phyloP scores from a whole-genome alignment of 768 basidiomycete species.

The Mycena olivaceomarginata region DNA sequence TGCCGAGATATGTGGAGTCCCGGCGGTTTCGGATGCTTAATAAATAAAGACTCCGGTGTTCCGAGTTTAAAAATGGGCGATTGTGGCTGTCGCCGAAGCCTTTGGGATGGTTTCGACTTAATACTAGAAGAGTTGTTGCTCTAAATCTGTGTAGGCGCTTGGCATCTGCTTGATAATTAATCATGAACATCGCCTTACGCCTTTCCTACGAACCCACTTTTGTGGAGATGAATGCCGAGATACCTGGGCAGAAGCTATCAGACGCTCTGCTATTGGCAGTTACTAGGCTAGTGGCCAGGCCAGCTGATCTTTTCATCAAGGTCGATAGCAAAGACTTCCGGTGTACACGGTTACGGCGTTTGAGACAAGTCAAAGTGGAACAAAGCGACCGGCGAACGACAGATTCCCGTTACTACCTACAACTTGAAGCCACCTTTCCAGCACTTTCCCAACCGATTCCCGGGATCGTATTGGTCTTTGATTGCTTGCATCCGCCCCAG shows the following conservation, averaged over 20 bases:
- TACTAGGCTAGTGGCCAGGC: neutral
- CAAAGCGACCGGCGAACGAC: neutral
- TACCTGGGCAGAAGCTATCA: neutral
- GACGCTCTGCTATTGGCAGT: neutral
- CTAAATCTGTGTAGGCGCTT: neutral
- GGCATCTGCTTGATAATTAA: neutral
- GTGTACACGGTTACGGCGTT: neutral
- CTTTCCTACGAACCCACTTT: neutral
- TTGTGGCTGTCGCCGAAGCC: neutral
- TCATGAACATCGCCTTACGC: neutral
- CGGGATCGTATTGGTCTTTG: constrained; percentile 36
- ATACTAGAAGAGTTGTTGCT: neutral
- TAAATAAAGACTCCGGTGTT: neutral
- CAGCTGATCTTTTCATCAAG: neutral
- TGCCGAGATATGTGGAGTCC: neutral
- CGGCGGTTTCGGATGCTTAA: constrained; percentile 25
- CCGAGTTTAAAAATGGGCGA: neutral
- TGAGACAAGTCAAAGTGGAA: neutral
- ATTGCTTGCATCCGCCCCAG: constrained; percentile 13
- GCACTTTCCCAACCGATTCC: constrained; percentile 13
- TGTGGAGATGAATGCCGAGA: neutral
- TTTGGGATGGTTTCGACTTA: neutral
- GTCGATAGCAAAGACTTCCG: neutral
- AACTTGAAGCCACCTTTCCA: constrained; percentile 44
- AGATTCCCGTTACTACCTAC: neutral